A percentile compares a stretch with the other conserved stretches of the same genome.
These are phyloP conservation scores for Trichoderma breve DNA, from an alignment of 2,329 filamentous ascomycete species.

Conservation along the genomic window DNA sequence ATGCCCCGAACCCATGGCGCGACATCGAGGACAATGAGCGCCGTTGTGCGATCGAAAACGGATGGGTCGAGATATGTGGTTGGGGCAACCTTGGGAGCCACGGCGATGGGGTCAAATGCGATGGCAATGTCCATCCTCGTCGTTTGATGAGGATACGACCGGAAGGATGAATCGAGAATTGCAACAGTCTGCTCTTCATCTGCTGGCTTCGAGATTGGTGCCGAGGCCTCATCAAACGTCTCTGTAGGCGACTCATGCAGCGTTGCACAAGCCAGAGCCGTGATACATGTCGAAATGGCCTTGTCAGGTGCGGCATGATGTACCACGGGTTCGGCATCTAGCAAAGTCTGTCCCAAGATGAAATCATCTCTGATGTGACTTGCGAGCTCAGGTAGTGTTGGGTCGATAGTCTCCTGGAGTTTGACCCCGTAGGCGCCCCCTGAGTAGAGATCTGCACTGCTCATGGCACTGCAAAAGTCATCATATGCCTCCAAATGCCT, in stretches of 20 bases:
- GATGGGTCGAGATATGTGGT: constrained; percentile 59
- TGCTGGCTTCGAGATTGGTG: constrained; percentile 28
- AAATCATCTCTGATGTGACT: constrained; percentile 50
- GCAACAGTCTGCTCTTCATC: constrained; percentile 35
- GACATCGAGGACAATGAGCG: constrained; percentile 69
- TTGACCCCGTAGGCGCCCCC: constrained; percentile 44
- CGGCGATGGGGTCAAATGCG: constrained; percentile 61
- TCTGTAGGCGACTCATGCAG: background rate
- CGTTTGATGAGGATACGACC: constrained; percentile 32
- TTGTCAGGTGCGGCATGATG: constrained; percentile 31
- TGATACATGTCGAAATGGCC: constrained; percentile 31
- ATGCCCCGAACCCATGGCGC: constrained; percentile 90
- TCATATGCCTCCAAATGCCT: constrained; percentile 50
- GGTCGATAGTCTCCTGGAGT: constrained; percentile 56
- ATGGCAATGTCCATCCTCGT: constrained; percentile 52
- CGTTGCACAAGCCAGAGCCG: constrained; percentile 25
- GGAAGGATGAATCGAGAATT: constrained; percentile 41
- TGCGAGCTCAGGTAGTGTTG: constrained; percentile 58
- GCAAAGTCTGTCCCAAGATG: constrained; percentile 45
- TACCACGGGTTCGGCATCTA: constrained; percentile 44
- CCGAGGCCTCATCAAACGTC: background rate
- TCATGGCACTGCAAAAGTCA: constrained; percentile 57
- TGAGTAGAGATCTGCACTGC: constrained; percentile 63
- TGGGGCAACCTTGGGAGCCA: constrained; percentile 43
- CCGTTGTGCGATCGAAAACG: constrained; percentile 70